phyloP scores from a whole-genome alignment of 2,329 filamentous ascomycete species.

The Colletotrichum sp. region DNA sequence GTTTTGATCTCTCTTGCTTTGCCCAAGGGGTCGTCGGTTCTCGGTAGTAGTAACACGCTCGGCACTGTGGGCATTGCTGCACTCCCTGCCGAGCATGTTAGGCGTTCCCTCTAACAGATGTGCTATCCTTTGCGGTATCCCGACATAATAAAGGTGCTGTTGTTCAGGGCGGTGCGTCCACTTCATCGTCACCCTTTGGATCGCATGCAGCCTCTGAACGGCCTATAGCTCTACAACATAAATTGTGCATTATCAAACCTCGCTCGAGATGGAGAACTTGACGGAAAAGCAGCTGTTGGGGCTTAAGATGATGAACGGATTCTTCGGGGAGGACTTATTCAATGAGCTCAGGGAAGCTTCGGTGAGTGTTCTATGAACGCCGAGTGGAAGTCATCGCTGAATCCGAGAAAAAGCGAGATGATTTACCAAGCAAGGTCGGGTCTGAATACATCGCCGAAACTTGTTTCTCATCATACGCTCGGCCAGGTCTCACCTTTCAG shows the following conservation, averaged over 20 bases:
- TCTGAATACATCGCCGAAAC: background rate
- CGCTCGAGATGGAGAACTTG: background rate
- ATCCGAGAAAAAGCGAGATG: background rate
- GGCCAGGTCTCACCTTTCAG: constrained; percentile 62
- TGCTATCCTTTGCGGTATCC: background rate
- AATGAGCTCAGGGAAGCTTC: background rate
- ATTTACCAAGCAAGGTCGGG: background rate
- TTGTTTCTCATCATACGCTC: background rate
- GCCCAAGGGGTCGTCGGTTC: background rate
- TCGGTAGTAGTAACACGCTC: background rate
- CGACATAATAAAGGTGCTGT: background rate
- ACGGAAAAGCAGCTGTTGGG: background rate
- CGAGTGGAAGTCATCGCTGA: background rate
- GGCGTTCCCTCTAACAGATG: background rate
- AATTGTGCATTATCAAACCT: background rate
- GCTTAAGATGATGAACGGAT: background rate
- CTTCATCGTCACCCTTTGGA: background rate
- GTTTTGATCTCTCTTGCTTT: background rate
- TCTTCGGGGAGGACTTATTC: background rate
- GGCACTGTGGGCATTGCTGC: background rate
- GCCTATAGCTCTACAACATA: background rate
- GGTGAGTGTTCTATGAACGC: background rate
- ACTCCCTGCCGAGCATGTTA: background rate
- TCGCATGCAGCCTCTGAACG: background rate
- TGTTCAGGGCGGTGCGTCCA: background rate